These are phyloP conservation scores for Talaromyces rugulosus DNA, from an alignment of 2,329 filamentous ascomycete species.

Conservation along the genomic window DNA sequence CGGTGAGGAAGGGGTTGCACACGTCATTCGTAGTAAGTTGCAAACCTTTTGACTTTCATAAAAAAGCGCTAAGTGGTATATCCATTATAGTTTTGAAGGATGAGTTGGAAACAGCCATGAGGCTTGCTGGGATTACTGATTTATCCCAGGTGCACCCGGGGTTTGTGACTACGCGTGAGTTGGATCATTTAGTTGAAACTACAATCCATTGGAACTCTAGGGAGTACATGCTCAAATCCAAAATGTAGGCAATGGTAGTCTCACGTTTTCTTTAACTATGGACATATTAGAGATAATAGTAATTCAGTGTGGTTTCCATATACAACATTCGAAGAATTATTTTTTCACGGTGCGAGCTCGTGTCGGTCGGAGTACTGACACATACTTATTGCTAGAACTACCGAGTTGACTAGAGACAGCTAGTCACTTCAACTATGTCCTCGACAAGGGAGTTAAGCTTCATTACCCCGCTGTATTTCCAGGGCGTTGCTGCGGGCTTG, in stretches of 20 bases:
- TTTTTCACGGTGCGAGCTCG: neutral
- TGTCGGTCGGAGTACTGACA: neutral
- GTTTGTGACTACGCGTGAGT: slow-evolving; percentile 57
- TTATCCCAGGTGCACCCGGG: slow-evolving; percentile 68
- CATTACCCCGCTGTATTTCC: neutral
- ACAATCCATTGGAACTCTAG: neutral
- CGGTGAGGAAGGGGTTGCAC: slow-evolving; percentile 59
- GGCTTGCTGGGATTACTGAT: slow-evolving; percentile 68
- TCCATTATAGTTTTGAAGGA: slow-evolving; percentile 54
- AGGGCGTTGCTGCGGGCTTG: neutral
- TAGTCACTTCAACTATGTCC: neutral
- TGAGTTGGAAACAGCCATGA: slow-evolving; percentile 64
- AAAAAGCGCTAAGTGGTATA: neutral
- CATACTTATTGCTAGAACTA: neutral
- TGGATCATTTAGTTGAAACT: neutral
- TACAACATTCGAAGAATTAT: neutral
- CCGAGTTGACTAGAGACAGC: neutral
- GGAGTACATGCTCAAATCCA: neutral
- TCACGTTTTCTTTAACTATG: neutral
- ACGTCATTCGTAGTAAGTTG: slow-evolving; percentile 58
- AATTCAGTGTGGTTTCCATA: neutral
- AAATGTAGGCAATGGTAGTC: neutral
- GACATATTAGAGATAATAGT: neutral
- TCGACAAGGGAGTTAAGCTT: neutral
- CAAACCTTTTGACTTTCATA: neutral